phyloP scores from a whole-genome alignment of 2,329 filamentous ascomycete genomes.

The Phialophora verrucosa region DNA sequence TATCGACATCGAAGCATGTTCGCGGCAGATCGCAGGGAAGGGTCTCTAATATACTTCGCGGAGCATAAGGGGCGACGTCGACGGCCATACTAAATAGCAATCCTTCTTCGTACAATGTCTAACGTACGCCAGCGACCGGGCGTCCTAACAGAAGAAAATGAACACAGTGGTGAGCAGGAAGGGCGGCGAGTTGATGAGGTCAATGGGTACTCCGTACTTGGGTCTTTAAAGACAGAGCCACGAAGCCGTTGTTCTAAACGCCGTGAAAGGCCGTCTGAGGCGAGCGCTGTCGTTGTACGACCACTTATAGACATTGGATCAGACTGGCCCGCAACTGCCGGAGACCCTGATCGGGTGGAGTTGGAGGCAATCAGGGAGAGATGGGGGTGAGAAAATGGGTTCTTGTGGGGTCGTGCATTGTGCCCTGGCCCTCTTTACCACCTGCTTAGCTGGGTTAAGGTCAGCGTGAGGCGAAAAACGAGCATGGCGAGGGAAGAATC shows the following conservation, averaged over 20 bases:
- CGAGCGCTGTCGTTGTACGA: not conserved
- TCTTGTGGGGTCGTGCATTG: conserved; percentile 13
- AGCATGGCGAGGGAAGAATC: not conserved
- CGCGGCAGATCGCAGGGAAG: conserved; percentile 25
- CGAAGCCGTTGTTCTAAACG: not conserved
- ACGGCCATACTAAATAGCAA: conserved; percentile 7
- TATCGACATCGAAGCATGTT: conserved; percentile 12
- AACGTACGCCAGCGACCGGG: not conserved
- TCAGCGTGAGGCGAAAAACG: not conserved
- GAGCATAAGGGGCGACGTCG: conserved; percentile 18
- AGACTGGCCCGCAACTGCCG: conserved; percentile 15
- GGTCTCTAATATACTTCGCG: conserved; percentile 21
- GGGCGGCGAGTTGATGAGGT: not conserved
- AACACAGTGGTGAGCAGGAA: not conserved
- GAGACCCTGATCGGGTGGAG: conserved; percentile 6
- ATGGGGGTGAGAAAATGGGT: not conserved
- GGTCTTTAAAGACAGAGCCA: not conserved
- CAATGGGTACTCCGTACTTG: not conserved
- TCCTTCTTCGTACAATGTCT: not conserved
- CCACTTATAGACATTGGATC: not conserved
- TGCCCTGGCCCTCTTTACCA: not conserved
- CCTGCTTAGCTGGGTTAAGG: not conserved
- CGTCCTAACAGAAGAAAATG: not conserved
- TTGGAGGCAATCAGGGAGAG: not conserved
- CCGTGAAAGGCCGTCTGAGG: conserved; percentile 12